Percentiles rank a stretch among this genome's conserved stretches.
Conservation (phyloP, 2,329 filamentous ascomycete species). For the Escovopsis sp. region DNA sequence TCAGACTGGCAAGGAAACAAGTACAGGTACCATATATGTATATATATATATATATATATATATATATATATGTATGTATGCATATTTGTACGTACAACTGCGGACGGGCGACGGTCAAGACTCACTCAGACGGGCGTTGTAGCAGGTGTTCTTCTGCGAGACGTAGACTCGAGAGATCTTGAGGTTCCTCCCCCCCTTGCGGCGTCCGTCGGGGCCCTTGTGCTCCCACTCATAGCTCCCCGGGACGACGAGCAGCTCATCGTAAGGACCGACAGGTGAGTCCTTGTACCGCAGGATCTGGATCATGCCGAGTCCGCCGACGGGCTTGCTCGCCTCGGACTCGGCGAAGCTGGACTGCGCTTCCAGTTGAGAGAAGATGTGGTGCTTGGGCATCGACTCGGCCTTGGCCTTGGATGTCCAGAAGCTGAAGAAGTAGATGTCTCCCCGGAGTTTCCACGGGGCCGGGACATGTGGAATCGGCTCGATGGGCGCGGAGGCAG, state of each 20-base stretch:
- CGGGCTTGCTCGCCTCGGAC: conserved; percentile 15
- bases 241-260: conserved; percentile 35
- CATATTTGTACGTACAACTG: neutral
- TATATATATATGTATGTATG: too few species aligned
- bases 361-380: conserved; percentile 34
- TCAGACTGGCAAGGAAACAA: neutral
- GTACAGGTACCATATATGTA: too few species aligned
- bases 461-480: conserved; percentile 14
- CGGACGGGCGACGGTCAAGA: neutral
- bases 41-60: too few species aligned
- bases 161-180: conserved; percentile 41
- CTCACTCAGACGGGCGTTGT: conserved; percentile 36
- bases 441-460: conserved; percentile 31
- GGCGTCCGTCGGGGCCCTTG: conserved; percentile 19
- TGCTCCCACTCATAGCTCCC: conserved; percentile 29
- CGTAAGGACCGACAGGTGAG: conserved; percentile 37
- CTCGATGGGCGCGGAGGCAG: neutral
- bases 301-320: conserved; percentile 32
- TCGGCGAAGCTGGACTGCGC: conserved; percentile 23
- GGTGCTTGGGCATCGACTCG: conserved; percentile 16
- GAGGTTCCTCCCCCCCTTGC: conserved; percentile 19
- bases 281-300: conserved; percentile 37
- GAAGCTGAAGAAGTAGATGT: conserved; percentile 29
- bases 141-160: conserved; percentile 35
- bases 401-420: conserved; percentile 19